These are phyloP conservation scores for Wickerhamiella alocasiicola DNA, from an alignment of 805 yeast genomes.

Conservation along the genomic window DNA sequence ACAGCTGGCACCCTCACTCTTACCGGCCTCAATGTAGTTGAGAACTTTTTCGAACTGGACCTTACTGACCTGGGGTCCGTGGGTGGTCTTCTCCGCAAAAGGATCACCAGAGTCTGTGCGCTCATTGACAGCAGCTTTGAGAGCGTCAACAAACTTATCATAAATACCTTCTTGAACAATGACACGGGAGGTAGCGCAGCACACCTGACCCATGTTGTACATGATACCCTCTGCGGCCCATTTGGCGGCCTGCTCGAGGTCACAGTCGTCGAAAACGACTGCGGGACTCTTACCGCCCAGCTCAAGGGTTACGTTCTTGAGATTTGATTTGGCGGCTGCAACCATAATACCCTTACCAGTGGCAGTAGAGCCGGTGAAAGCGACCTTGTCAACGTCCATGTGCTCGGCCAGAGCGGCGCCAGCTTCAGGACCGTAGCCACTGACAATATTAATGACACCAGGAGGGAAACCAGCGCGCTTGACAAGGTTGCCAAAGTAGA, in stretches of 20 bases:
- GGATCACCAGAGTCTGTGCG: conserved; percentile 51
- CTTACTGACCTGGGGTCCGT: conserved; percentile 83
- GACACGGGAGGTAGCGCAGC: conserved; percentile 87
- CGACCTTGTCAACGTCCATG: conserved; percentile 63
- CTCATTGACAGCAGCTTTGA: conserved; percentile 25
- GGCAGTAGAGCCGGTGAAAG: conserved; percentile 89
- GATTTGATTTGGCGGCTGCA: conserved; percentile 48
- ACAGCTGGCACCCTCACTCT: conserved; percentile 69
- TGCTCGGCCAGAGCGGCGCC: conserved; percentile 54
- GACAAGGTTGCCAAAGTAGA: conserved; percentile 46
- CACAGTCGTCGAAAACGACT: conserved; percentile 76
- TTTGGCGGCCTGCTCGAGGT: conserved; percentile 60
- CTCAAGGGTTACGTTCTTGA: conserved; percentile 85
- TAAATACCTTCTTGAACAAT: conserved; percentile 76
- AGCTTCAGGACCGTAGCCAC: conserved; percentile 57
- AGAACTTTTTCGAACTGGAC: conserved; percentile 65
- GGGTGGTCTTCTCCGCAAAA: conserved; percentile 57
- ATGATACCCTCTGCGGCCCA: conserved; percentile 69
- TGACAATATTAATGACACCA: conserved; percentile 59
- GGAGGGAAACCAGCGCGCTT: conserved; percentile 62
- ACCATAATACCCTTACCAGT: conserved; percentile 73
- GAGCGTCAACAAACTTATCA: conserved; percentile 49
- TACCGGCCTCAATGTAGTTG: conserved; percentile 62
- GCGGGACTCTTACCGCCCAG: conserved; percentile 94
- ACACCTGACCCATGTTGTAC: conserved; percentile 91